These are phyloP conservation scores for Leishmania major DNA, from an alignment of 208 protist genomes.

Conservation along the genomic window DNA sequence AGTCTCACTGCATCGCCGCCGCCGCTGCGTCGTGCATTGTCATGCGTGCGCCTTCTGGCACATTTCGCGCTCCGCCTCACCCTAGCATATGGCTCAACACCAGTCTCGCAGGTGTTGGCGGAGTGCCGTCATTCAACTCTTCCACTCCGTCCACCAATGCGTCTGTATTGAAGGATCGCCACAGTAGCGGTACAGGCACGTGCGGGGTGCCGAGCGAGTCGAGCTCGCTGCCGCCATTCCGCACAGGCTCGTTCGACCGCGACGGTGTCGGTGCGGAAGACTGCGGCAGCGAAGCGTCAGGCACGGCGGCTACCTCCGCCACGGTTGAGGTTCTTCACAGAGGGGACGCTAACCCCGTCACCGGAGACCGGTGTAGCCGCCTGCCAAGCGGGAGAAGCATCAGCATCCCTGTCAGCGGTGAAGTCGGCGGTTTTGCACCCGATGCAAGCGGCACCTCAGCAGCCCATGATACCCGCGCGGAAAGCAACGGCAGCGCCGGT, in stretches of 20 bases:
- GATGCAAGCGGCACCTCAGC: background rate
- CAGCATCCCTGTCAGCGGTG: conserved; percentile 1
- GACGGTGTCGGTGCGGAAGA: background rate
- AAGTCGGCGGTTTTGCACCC: background rate
- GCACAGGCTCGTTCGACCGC: background rate
- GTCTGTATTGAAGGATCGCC: conserved; percentile 1
- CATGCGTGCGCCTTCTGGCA: background rate
- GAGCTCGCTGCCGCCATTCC: background rate
- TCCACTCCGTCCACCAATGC: conserved; percentile 1
- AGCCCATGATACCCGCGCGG: background rate
- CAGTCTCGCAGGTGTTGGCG: background rate
- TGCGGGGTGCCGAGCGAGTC: background rate
- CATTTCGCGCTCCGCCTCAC: background rate
- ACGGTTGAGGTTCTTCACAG: background rate
- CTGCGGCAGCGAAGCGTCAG: background rate
- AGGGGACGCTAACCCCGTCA: background rate
- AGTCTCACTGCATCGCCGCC: background rate
- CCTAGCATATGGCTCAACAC: background rate
- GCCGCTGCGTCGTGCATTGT: background rate
- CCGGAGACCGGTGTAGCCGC: background rate
- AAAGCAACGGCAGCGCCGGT: background rate
- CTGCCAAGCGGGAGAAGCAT: background rate
- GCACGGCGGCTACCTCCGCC: background rate
- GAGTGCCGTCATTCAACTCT: background rate
- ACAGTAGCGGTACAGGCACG: background rate